These are phyloP conservation scores for Corylus avellana DNA, from an alignment of 306 rosid species.

Conservation along the genomic window DNA sequence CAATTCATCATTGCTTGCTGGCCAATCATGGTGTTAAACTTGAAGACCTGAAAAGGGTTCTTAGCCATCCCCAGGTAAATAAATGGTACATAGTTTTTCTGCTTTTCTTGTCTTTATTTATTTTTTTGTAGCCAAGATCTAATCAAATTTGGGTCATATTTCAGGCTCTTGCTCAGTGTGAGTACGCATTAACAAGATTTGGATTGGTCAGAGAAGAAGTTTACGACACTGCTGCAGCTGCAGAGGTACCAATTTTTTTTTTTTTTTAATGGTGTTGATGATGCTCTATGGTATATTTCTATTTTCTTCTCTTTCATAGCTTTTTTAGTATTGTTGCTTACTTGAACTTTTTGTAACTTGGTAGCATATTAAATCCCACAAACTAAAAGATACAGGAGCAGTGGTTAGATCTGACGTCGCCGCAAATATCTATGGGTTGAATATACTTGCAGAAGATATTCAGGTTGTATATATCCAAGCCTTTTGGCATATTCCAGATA, in stretches of 20 bases:
- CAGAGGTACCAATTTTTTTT: constrained; percentile 51
- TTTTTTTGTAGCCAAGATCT: constrained; percentile 9
- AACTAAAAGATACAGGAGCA: constrained; percentile 82
- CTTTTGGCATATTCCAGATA: not conserved
- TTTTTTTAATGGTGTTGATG: not conserved
- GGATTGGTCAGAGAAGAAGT: constrained; percentile 92
- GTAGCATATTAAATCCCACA: constrained; percentile 72
- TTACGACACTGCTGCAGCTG: constrained; percentile 97
- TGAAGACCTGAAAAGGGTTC: constrained; percentile 75
- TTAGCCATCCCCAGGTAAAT: constrained; percentile 91
- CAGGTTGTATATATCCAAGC: constrained; percentile 54
- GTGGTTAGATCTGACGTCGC: constrained; percentile 80
- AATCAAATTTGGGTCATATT: constrained; percentile 26
- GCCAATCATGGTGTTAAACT: constrained; percentile 80
- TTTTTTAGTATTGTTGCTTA: constrained; percentile 5
- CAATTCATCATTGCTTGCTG: constrained; percentile 86
- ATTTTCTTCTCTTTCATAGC: not conserved
- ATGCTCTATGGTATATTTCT: not conserved
- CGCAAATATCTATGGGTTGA: constrained; percentile 76
- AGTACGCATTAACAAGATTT: constrained; percentile 66
- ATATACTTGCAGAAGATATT: constrained; percentile 80
- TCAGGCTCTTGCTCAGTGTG: constrained; percentile 99
- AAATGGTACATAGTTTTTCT: constrained; percentile 14
- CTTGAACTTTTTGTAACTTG: constrained; percentile 23
- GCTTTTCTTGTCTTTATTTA: not conserved